Conservation (phyloP, 345 rosid genomes). For the Bretschneidera sinensis region DNA sequence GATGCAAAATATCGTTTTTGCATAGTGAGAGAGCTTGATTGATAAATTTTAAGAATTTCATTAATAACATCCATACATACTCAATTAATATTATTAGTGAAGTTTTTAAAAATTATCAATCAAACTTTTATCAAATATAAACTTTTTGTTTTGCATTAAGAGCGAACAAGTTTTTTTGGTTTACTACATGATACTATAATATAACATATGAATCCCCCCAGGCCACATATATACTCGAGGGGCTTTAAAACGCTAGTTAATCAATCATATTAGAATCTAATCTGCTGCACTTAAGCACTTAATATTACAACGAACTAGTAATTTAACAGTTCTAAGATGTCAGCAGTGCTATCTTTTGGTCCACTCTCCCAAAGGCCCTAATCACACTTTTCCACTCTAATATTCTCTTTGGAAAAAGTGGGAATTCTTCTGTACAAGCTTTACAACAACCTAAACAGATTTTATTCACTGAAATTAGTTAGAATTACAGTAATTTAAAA, state of each 20-base stretch:
- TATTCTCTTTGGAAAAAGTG: conserved; percentile 12
- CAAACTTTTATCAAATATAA: too few species aligned
- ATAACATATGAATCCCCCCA: too few species aligned
- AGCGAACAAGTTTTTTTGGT: too few species aligned
- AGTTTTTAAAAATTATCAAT: too few species aligned
- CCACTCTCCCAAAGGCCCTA: conserved; percentile 18
- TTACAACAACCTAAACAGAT: conserved; percentile 21
- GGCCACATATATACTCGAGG: too few species aligned
- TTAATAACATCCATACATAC: too few species aligned
- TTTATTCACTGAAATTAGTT: conserved; percentile 8
- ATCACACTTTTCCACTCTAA: conserved; percentile 10
- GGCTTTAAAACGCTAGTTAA: conserved; percentile 17
- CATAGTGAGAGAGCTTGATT: too few species aligned
- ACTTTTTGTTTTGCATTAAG: too few species aligned
- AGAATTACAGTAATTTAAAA: not conserved
- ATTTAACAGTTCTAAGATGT: conserved; percentile 43
- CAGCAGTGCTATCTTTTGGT: conserved; percentile 25
- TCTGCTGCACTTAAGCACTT: conserved; percentile 19
- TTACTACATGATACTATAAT: conserved; percentile 1
- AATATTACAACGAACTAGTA: conserved; percentile 13
- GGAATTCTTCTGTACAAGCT: conserved; percentile 14
- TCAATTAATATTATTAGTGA: too few species aligned
- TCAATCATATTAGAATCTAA: conserved; percentile 34
- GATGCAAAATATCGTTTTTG: not conserved
- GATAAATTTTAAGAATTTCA: too few species aligned